Evolutionary conservation across 2,329 filamentous ascomycete genomes (phyloP).

Genomic region (Aplosporella prunicola): DNA sequence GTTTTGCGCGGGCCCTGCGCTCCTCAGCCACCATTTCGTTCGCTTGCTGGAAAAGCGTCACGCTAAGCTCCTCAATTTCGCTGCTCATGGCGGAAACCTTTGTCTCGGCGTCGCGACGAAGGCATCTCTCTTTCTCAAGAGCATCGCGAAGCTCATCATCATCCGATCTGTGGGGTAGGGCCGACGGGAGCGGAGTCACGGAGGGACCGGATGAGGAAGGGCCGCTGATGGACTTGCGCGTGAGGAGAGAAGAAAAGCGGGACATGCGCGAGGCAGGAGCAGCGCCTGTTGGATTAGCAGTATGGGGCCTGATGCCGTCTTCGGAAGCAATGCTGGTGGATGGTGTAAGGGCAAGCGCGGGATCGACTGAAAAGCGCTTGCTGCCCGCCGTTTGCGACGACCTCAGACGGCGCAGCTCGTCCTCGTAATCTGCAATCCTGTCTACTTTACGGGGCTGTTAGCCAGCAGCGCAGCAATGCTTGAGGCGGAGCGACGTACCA

Average conservation of each 20-base stretch:
- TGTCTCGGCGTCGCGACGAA: constrained; percentile 60
- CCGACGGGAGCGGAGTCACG: constrained; percentile 18
- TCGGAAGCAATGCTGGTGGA: constrained; percentile 18
- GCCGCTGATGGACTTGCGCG: constrained; percentile 16
- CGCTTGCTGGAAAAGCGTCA: constrained; percentile 67
- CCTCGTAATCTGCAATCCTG: constrained; percentile 67
- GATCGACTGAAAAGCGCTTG: neutral
- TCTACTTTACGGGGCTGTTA: constrained; percentile 32
- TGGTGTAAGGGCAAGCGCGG: constrained; percentile 13
- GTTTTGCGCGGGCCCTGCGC: constrained; percentile 56
- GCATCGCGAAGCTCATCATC: constrained; percentile 56
- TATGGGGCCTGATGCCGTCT: constrained; percentile 20
- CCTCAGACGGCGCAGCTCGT: constrained; percentile 57
- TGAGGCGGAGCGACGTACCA: constrained; percentile 31
- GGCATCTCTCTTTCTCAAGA: constrained; percentile 55
- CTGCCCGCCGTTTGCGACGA: constrained; percentile 22
- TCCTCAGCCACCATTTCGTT: constrained; percentile 82
- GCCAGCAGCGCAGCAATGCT: constrained; percentile 1
- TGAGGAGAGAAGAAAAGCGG: constrained; percentile 36
- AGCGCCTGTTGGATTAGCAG: constrained; percentile 17
- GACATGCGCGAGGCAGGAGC: constrained; percentile 20
- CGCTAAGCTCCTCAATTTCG: constrained; percentile 72
- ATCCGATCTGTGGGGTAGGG: constrained; percentile 24
- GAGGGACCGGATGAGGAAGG: constrained; percentile 18
- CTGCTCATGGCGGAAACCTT: constrained; percentile 55